Evolutionary conservation across 2,329 filamentous ascomycete genomes (phyloP), one percentile per base, ranked within the genome.

Genomic region (Trichoderma harzianum): DNA sequence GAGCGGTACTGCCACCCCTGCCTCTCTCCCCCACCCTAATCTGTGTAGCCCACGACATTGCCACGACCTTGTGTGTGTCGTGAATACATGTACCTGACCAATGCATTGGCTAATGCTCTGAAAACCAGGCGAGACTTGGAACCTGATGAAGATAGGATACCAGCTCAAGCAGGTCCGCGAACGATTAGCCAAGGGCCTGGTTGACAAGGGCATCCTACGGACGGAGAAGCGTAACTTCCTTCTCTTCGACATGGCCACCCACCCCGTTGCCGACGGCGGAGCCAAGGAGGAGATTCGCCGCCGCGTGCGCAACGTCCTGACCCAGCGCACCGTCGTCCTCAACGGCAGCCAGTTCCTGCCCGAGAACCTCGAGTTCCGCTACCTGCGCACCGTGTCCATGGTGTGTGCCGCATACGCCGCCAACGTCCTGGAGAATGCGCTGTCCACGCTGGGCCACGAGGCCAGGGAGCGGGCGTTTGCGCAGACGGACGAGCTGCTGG

Each of bases 151-250:
- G 87, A 99, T 99, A 78, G 96, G 96, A 81, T 99, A 99, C 84
- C 96, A 99, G 86, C 89, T 99, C 77, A 99, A 99, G 86, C 96
- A 99, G 87, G 96, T 99, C 72, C 94, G 96, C 80, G 96, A 99
- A 86, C 93, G 96, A 72, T 89, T 99, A 71, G 95, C 95, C 79
- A 99, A 99, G 84, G 96, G 96, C 39, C 90, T 99, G 60, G 96
- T 99, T 75, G 96, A 99, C 86, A 99, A 99, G 86, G 96, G 96
- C 79, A 97, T 99, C 80, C 89, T 99, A 72, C 93, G 96, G 78
- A 99, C 96, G 73, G 96, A 99, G 84, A 99, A 99, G 87, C 94
- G 94, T 84, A 99, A 99, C 86, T 99, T 99, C 86, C 89, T 99
- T 75, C 92, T 99, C 75, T 99, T 99, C 86, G 96, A 99, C 85